These are phyloP conservation scores for Kazachstania sp. DNA, from an alignment of 1,139 yeast genomes.

Conservation along the genomic window DNA sequence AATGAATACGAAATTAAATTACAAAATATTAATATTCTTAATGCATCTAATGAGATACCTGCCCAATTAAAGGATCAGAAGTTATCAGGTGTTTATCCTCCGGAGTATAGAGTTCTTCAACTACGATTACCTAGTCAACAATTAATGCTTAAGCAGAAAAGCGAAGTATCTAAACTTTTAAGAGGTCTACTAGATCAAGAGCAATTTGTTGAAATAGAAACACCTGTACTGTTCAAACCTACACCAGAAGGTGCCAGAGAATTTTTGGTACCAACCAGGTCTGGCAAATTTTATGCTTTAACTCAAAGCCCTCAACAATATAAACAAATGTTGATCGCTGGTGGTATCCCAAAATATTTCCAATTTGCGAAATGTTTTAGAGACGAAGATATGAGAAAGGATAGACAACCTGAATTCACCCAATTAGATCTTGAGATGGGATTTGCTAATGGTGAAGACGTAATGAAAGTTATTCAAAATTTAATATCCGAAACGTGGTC, in stretches of 20 bases:
- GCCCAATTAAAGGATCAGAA: constrained; percentile 57
- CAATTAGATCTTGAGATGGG: constrained; percentile 94
- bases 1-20: constrained; percentile 13
- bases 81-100: constrained; percentile 49
- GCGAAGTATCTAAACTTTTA: constrained; percentile 49
- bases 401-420: constrained; percentile 96
- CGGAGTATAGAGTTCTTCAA: constrained; percentile 74
- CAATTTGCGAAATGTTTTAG: constrained; percentile 92
- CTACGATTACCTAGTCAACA: constrained; percentile 59
- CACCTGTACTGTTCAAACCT: constrained; percentile 86
- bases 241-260: constrained; percentile 99
- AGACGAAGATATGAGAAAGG: constrained; percentile 90
- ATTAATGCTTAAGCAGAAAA: constrained; percentile 49
- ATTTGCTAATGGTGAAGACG: constrained; percentile 62
- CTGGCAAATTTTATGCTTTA: constrained; percentile 62
- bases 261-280: constrained; percentile 83
- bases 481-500: constrained; percentile 52
- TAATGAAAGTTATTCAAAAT: constrained; percentile 54
- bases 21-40: constrained; percentile 53
- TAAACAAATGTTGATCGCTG: constrained; percentile 88
- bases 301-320: constrained; percentile 98
- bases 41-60: constrained; percentile 58
- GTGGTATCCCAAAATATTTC: constrained; percentile 78
- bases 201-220: constrained; percentile 74
- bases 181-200: constrained; percentile 43